Base-by-base conservation (phyloP, 2,329 filamentous ascomycete species). In the Beauveria rudraprayagi region DNA sequence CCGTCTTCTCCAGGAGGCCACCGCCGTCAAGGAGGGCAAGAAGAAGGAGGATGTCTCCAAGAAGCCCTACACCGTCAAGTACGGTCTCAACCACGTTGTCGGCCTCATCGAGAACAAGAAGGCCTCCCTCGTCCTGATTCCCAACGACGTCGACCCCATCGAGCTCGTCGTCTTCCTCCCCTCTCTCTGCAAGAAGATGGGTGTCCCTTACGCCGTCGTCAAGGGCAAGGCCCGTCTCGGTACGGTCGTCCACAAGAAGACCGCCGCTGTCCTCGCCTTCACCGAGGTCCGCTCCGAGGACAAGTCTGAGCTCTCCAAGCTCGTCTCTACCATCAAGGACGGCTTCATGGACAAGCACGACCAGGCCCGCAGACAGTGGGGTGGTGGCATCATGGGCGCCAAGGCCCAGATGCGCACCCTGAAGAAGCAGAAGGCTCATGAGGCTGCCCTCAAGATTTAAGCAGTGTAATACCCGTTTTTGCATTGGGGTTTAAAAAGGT, bases 41-140 rank as follows among this genome's bases (percentile, higher is more conserved):
- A 99, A 97, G 90, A 97, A 97, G 90, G 95, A 99, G 86, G 92
- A 96, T 74, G 93, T 96, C 77, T 91, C 86, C 89, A 97, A 97
- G 91, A 99, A 99, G 90, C 94, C 94, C 74, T 99, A 97, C 82
- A 83, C 89, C 69, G 92, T 94, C 86, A 99, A 99, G 89, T 99
- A 97, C 82, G 94, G 94, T 83, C 88, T 99, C 73, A 99, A 99
- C 89, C 94, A 99, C 85, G 94, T 99, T 68, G 92, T 96, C 69
- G 92, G 91, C 69, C 85, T 96, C 71, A 90, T 96, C 72, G 92
- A 96, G 88, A 97, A 97, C 87, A 99, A 99, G 91, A 99, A 99
- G 89, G 93, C 94, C 69, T 88, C 91, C 66, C 87, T 99, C 68
- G 95, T 99, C 76, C 88, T 99, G 71, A 99, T 99, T 77, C 91